phyloP scores from a whole-genome alignment of 108 stramenopile genomes.

The Skeletonema marinoi region DNA sequence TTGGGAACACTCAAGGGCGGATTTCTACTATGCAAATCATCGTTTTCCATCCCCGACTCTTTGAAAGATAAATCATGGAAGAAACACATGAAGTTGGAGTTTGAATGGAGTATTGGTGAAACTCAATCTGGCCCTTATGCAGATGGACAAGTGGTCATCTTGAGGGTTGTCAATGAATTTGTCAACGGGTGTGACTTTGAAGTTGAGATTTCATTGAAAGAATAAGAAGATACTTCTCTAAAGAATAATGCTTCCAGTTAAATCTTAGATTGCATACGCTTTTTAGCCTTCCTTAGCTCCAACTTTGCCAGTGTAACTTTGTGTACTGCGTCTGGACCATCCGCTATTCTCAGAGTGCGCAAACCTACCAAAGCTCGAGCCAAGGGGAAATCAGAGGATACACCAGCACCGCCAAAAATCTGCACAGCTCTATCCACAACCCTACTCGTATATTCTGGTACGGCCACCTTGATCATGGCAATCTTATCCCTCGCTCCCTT shows the following conservation, averaged over 20 bases:
- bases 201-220: background rate
- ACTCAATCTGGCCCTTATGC: conserved; percentile 14
- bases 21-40: conserved; percentile 25
- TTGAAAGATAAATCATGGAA: conserved; percentile 9
- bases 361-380: conserved; percentile 81
- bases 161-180: conserved; percentile 38
- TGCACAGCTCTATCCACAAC: conserved; percentile 94
- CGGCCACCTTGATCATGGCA: conserved; percentile 88
- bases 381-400: conserved; percentile 77
- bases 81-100: conserved; percentile 16
- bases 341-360: conserved; percentile 91
- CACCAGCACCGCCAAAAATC: conserved; percentile 91
- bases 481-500: conserved; percentile 71
- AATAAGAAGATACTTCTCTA: background rate
- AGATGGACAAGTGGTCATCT: conserved; percentile 10
- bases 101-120: conserved; percentile 35
- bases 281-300: conserved; percentile 64
- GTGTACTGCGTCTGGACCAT: conserved; percentile 98
- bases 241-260: background rate
- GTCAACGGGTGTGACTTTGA: conserved; percentile 21
- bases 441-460: conserved; percentile 67
- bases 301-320: conserved; percentile 68
- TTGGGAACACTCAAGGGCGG: conserved; percentile 26
- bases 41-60: conserved; percentile 15
- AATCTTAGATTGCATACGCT: conserved; percentile 19